Conservation (phyloP, 805 yeast genomes). For the Saccharomycopsis synnaedendra region DNA sequence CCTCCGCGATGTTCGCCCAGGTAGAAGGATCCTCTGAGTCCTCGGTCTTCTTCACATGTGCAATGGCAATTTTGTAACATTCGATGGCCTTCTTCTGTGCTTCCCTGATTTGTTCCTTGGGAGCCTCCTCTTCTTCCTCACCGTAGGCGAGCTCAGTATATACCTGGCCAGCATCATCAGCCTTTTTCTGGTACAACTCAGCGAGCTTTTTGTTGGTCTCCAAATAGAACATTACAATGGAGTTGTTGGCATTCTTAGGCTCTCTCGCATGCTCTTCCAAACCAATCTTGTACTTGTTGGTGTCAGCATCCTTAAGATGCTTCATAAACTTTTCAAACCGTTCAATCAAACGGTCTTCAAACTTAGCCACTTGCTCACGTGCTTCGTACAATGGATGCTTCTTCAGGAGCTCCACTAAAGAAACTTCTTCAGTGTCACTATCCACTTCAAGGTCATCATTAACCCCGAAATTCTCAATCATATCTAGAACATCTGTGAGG, state of each 20-base stretch:
- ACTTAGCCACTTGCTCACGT: conserved; percentile 27
- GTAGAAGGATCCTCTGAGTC: conserved; percentile 66
- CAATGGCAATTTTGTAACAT: conserved; percentile 41
- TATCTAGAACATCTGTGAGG: conserved; percentile 58
- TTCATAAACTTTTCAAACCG: conserved; percentile 17
- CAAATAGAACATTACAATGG: conserved; percentile 10
- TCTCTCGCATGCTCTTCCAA: conserved; percentile 13
- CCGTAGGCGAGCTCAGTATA: conserved; percentile 50
- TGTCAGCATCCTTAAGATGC: neutral
- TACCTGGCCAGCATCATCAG: conserved; percentile 46
- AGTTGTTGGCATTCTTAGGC: neutral
- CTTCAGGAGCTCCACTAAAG: conserved; percentile 16
- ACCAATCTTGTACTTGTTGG: conserved; percentile 5
- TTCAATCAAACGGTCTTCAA: conserved; percentile 36
- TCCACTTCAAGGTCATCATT: conserved; percentile 43
- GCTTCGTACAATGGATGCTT: conserved; percentile 46
- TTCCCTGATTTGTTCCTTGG: conserved; percentile 21
- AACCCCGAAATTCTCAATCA: conserved; percentile 54
- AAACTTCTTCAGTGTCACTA: conserved; percentile 37
- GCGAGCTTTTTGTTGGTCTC: conserved; percentile 41
- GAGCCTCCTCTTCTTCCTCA: conserved; percentile 30
- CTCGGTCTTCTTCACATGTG: conserved; percentile 45
- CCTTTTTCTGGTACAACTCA: conserved; percentile 49
- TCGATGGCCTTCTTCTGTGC: conserved; percentile 40
- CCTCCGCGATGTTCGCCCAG: conserved; percentile 82